phyloP scores from a whole-genome alignment of 345 rosid species.

The Populus simonii region DNA sequence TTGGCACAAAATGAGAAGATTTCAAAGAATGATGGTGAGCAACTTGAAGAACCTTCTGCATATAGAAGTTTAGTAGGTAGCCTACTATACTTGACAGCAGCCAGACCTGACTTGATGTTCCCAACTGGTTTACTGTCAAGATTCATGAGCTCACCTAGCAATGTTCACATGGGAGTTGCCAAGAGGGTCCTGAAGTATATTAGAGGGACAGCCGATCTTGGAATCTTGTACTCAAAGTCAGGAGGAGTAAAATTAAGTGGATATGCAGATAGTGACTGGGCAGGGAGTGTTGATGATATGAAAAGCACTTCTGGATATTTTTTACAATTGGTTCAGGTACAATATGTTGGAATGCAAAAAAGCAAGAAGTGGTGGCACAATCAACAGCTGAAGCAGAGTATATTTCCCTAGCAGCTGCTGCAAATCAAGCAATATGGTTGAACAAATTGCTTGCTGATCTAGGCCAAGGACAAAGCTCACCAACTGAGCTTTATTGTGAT shows the following conservation, averaged over 20 bases:
- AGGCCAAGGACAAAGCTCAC: background rate
- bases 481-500: background rate
- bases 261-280: background rate
- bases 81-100: background rate
- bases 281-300: background rate
- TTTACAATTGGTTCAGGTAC: background rate
- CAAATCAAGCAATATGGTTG: background rate
- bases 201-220: background rate
- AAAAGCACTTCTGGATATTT: too few species aligned
- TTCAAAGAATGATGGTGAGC: background rate
- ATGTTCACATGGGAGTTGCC: background rate
- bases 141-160: background rate
- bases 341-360: background rate
- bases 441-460: background rate
- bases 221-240: background rate
- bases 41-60: too few species aligned
- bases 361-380: background rate
- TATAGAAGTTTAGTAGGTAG: background rate
- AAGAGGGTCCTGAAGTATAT: background rate
- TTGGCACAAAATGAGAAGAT: background rate
- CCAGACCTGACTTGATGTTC: background rate
- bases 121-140: background rate
- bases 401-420: too few species aligned
- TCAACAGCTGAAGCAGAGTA: background rate
- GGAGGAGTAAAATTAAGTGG: background rate